A percentile compares a stretch with the other conserved stretches of the same genome.
These are phyloP conservation scores for Pseudoturritis turrita DNA, from an alignment of 345 rosid genomes.

Conservation along the genomic window DNA sequence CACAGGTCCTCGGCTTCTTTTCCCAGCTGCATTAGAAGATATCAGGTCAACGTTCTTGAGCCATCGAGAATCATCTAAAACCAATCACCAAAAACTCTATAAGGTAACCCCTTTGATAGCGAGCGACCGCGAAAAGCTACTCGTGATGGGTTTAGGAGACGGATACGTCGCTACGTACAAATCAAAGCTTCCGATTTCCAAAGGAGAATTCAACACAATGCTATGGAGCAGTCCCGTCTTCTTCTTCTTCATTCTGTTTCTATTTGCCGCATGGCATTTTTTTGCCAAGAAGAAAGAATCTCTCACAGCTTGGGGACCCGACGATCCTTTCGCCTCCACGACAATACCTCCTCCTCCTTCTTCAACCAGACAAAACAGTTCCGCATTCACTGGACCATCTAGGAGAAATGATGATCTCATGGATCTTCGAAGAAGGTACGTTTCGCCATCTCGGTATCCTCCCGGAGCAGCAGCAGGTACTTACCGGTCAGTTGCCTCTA, in stretches of 20 bases:
- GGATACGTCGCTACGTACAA: conserved; percentile 76
- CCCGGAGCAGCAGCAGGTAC: conserved; percentile 55
- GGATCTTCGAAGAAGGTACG: conserved; percentile 68
- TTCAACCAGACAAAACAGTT: conserved; percentile 38
- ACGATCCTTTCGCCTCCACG: conserved; percentile 68
- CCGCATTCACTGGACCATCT: conserved; percentile 50
- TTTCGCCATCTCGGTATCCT: conserved; percentile 61
- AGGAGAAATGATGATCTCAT: conserved; percentile 53
- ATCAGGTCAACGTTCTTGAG: conserved; percentile 69
- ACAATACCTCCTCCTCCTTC: conserved; percentile 37
- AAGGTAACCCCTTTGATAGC: conserved; percentile 56
- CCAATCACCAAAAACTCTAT: conserved; percentile 8
- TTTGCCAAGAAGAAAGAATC: conserved; percentile 97
- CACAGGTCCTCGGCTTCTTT: conserved; percentile 65
- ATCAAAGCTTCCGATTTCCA: conserved; percentile 60
- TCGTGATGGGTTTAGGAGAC: conserved; percentile 76
- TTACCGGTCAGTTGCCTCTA: conserved; percentile 49
- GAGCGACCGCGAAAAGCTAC: conserved; percentile 72
- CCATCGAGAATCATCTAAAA: conserved; percentile 35
- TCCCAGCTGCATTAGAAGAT: conserved; percentile 71
- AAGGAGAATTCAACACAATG: conserved; percentile 68
- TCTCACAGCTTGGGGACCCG: conserved; percentile 91
- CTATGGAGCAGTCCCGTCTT: conserved; percentile 83
- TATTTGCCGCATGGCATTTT: conserved; percentile 89
- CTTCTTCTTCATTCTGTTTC: conserved; percentile 72